phyloP scores from a whole-genome alignment of 2,329 filamentous ascomycete species.

The Botrytis sinoallii region DNA sequence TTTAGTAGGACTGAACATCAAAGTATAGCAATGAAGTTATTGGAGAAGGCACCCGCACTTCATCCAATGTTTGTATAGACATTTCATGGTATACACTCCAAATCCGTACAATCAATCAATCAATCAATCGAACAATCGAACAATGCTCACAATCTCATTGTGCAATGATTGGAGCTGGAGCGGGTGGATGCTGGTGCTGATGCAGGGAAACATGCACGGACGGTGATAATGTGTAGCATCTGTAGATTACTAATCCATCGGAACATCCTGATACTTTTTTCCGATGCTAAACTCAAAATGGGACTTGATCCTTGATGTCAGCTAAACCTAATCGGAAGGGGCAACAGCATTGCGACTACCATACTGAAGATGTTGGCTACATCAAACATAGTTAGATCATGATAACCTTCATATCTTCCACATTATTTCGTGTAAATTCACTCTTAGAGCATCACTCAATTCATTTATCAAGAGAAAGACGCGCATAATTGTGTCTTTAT shows the following conservation, averaged over 20 bases:
- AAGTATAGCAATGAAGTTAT: neutral
- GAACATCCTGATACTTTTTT: neutral
- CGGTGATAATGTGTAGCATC: neutral
- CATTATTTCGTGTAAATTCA: conserved; percentile 14
- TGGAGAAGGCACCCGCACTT: neutral
- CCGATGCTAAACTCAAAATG: conserved; percentile 4
- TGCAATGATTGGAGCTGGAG: neutral
- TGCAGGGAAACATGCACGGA: conserved; percentile 1
- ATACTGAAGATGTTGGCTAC: conserved; percentile 15
- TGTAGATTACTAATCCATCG: neutral
- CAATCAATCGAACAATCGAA: neutral
- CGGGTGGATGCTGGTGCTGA: conserved; percentile 1
- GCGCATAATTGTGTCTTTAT: conserved; percentile 18
- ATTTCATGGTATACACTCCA: neutral
- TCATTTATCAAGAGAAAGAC: conserved; percentile 2
- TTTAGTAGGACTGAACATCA: neutral
- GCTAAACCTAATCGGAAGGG: conserved; percentile 14
- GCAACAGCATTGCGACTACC: conserved; percentile 19
- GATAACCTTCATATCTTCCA: neutral
- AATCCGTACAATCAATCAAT: neutral
- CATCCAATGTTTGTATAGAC: neutral
- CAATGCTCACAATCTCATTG: neutral
- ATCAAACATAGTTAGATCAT: neutral
- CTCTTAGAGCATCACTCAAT: neutral
- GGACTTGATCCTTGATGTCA: neutral